These are phyloP conservation scores for Halteria grandinella DNA, from an alignment of 73 alveolate genomes.

Conservation along the genomic window DNA sequence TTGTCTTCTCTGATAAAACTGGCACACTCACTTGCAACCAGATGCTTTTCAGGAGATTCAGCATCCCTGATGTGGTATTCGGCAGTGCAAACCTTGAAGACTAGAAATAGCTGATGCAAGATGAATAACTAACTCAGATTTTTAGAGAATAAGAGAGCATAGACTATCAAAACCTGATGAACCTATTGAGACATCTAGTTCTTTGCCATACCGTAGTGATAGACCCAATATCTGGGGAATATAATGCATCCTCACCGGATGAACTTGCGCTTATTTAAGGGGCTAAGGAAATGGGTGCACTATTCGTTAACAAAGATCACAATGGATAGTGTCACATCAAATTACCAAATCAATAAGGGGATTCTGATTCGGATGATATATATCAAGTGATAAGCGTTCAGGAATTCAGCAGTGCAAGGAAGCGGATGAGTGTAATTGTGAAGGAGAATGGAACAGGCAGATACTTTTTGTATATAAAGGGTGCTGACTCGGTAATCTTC, in stretches of 20 bases:
- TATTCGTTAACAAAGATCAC: constrained; percentile 4
- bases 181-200: constrained; percentile 8
- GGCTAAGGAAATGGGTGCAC: constrained; percentile 30
- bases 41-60: constrained; percentile 78
- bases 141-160: not conserved
- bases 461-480: constrained; percentile 75
- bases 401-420: constrained; percentile 42
- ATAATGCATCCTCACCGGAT: constrained; percentile 92
- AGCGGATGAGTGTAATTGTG: constrained; percentile 54
- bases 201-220: not conserved
- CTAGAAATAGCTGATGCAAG: not conserved
- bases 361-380: no score
- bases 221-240: constrained; percentile 10
- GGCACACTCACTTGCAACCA: constrained; percentile 92
- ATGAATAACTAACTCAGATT: not conserved
- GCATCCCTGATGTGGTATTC: constrained; percentile 25
- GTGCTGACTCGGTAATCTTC: constrained; percentile 87
- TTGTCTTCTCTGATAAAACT: constrained; percentile 90
- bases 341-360: no score
- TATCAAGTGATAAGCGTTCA: not conserved
- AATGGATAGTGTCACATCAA: not conserved
- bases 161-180: not conserved
- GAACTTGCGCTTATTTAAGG: constrained; percentile 87
- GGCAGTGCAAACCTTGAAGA: not conserved
- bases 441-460: constrained; percentile 29